Base-by-base conservation (phyloP, 495 filamentous ascomycete genomes). In the Mytilinidion resinicola region DNA sequence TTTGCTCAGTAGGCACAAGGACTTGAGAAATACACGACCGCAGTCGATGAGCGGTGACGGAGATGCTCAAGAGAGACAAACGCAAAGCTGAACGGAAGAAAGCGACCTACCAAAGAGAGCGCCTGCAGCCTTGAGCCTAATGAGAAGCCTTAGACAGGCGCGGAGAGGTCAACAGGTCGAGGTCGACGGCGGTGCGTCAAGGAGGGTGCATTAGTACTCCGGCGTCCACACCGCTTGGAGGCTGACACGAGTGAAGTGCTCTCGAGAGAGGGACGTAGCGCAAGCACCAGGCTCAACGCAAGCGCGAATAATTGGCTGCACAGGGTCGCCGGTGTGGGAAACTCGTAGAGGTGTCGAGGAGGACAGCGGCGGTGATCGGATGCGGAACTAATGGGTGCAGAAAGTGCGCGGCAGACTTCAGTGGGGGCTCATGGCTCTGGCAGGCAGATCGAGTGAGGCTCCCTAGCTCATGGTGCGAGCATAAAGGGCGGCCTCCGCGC, bases 101-200 rank as follows among this genome's bases (percentile, higher is more conserved):
- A 15, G 19, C 15, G 33, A 63, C 61, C 53, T 61, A 60, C 62
- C 50, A 49, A 43, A 46, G 17, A 35, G 30, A 25, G 19, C 51
- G 59, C 59, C 54, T 60, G 59, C 52, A 62, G 63, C 63, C 63
- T 66, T 62, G 47, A 10, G 63, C 63, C 63, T 66, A 39, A 51
- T 41, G 15, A 41, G 56, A 54, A 42, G 58, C 61, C 61, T 60
- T 25, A 6, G 37, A 51, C 38, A 35, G 54, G 44, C 21, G 49
- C 46, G 15, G 46, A 25, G 46, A 49, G 20, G 19, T 49, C 46
- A 49, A 25, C 15, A 49, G 46, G 21, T 53, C 37, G 51, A 41
- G 10, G 21, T 53, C 20, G 17, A 36, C 51, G 34, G 20, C 34
- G 15, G 51, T 53, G 51, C 51, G 51, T 53, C 60, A 57, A 41